These are phyloP conservation scores for Puccinia horiana DNA, from an alignment of 1,284 basidiomycete genomes.

Conservation along the genomic window DNA sequence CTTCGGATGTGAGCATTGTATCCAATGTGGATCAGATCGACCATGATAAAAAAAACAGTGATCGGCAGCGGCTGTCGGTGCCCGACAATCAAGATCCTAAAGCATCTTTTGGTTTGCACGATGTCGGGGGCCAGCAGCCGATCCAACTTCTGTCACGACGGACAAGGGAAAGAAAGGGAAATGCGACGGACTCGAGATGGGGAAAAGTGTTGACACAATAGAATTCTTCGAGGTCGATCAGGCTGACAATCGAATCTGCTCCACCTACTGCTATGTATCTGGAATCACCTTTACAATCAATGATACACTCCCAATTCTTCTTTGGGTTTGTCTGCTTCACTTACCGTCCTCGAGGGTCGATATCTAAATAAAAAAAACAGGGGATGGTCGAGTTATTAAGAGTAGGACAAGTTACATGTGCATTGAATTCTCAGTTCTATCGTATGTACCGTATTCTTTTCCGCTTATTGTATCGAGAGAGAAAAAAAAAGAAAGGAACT, in stretches of 20 bases:
- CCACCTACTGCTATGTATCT: conserved; percentile 36
- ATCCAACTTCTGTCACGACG: background rate
- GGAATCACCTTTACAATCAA: background rate
- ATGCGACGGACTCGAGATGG: conserved; percentile 18
- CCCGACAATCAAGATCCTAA: background rate
- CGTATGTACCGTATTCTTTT: background rate
- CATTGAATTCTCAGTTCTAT: background rate
- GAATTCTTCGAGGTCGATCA: conserved; percentile 31
- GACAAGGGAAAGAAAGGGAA: background rate
- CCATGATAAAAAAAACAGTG: background rate
- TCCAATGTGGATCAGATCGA: background rate
- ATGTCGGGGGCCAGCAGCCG: background rate
- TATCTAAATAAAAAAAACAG: conserved; percentile 15
- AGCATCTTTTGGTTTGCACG: background rate
- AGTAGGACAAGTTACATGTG: too few species aligned
- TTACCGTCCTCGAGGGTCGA: conserved; percentile 34
- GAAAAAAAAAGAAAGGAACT: background rate
- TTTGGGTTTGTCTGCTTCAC: background rate
- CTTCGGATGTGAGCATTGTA: background rate
- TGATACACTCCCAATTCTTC: background rate
- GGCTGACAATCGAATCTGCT: conserved; percentile 35
- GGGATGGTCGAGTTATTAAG: too few species aligned
- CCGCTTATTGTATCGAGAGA: background rate
- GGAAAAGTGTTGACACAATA: conserved; percentile 43
- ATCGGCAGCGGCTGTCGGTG: background rate